A percentile compares a stretch with the other conserved stretches of the same genome.
These are phyloP conservation scores for Fagus sylvatica DNA, from an alignment of 306 rosid species.

Conservation along the genomic window DNA sequence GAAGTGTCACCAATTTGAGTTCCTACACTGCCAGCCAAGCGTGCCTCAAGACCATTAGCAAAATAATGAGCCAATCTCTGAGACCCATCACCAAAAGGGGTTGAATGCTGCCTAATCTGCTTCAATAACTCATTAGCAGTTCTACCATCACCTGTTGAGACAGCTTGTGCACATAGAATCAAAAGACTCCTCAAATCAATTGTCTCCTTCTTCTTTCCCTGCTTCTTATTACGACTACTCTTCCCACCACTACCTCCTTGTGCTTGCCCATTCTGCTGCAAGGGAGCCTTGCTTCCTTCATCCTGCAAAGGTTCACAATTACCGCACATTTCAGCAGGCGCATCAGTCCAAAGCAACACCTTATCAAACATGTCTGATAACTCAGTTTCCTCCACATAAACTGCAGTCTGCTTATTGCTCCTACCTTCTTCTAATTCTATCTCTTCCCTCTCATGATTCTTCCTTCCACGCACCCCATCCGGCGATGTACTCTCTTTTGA, in stretches of 20 bases:
- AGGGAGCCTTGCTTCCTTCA: background rate
- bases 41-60: conserved; percentile 58
- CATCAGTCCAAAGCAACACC: conserved; percentile 29
- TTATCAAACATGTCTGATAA: conserved; percentile 36
- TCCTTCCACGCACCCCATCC: conserved; percentile 19
- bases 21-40: conserved; percentile 43
- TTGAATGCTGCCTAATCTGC: conserved; percentile 64
- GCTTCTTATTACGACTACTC: conserved; percentile 42
- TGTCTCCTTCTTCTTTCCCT: conserved; percentile 2
- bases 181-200: conserved; percentile 64
- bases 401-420: conserved; percentile 43
- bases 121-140: conserved; percentile 50
- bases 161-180: conserved; percentile 74
- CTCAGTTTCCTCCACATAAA: conserved; percentile 31
- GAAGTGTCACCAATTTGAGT: conserved; percentile 26
- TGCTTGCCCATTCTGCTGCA: background rate
- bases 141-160: conserved; percentile 52
- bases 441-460: conserved; percentile 40
- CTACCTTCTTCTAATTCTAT: conserved; percentile 34
- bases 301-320: conserved; percentile 12
- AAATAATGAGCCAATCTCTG: conserved; percentile 72
- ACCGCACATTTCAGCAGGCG: background rate
- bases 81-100: conserved; percentile 60
- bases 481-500: background rate
- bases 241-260: background rate